These are phyloP conservation scores for Rhizomucor miehei DNA, from an alignment of 371 early-diverging fungal species.

Conservation along the genomic window DNA sequence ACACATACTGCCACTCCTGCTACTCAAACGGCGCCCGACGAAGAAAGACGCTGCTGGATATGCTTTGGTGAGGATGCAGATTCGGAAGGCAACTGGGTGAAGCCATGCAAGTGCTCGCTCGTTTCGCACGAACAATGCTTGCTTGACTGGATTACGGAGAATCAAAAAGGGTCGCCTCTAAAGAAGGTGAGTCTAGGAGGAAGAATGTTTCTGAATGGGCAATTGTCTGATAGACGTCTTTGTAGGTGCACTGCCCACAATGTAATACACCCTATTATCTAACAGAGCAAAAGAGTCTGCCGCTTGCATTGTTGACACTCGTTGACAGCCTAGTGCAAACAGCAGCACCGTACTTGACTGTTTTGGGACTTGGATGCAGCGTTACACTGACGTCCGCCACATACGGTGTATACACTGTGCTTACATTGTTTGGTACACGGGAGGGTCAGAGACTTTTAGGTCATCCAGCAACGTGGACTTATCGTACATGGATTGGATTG, in stretches of 20 bases:
- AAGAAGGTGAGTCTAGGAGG: slow-evolving; percentile 43
- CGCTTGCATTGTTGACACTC: slow-evolving; percentile 48
- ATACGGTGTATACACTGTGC: slow-evolving; percentile 68
- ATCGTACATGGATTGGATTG: slow-evolving; percentile 65
- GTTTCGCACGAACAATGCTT: slow-evolving; percentile 73
- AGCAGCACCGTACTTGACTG: slow-evolving; percentile 63
- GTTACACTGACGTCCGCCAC: slow-evolving; percentile 59
- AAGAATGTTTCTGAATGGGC: background rate
- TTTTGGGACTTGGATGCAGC: slow-evolving; percentile 62
- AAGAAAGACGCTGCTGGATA: slow-evolving; percentile 53
- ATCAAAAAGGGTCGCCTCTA: slow-evolving; percentile 54
- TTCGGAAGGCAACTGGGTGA: slow-evolving; percentile 62
- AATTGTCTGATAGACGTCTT: background rate
- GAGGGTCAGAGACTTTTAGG: slow-evolving; percentile 67
- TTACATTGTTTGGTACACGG: slow-evolving; percentile 63
- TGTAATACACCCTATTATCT: slow-evolving; percentile 66
- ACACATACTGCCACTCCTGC: background rate
- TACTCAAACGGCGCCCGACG: slow-evolving; percentile 9
- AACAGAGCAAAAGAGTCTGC: slow-evolving; percentile 49
- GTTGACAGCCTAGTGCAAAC: slow-evolving; percentile 58
- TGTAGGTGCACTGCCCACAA: slow-evolving; percentile 73
- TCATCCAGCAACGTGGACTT: slow-evolving; percentile 58
- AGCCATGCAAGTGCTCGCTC: slow-evolving; percentile 73
- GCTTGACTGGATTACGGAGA: slow-evolving; percentile 75
- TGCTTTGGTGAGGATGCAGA: slow-evolving; percentile 67